A percentile compares a stretch with the other conserved stretches of the same genome.
These are phyloP conservation scores for Lactifluus subvellereus DNA, from an alignment of 768 basidiomycete species.

Conservation along the genomic window DNA sequence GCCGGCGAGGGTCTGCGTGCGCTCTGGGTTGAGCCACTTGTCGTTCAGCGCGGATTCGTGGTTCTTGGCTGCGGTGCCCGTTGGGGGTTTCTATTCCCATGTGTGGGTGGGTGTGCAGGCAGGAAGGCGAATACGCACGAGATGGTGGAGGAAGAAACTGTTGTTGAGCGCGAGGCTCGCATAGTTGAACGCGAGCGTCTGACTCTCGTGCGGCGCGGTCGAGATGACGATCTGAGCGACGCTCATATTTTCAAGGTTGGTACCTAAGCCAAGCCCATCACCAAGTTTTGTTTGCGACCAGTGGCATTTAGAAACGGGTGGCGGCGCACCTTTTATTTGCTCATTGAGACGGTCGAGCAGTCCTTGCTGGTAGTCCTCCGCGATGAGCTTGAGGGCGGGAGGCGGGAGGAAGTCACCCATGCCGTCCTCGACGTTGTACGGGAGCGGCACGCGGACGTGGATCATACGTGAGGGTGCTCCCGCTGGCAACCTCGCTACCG, in stretches of 20 bases:
- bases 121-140: constrained; percentile 49
- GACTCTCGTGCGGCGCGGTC: constrained; percentile 50
- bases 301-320: background rate
- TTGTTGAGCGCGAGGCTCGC: constrained; percentile 92
- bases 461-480: constrained; percentile 30
- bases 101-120: background rate
- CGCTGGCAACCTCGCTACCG: background rate
- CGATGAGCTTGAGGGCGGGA: constrained; percentile 60
- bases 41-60: constrained; percentile 34
- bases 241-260: constrained; percentile 47
- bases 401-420: constrained; percentile 77
- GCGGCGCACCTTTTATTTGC: constrained; percentile 59
- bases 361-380: constrained; percentile 82
- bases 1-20: constrained; percentile 34
- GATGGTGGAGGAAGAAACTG: constrained; percentile 82
- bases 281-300: constrained; percentile 11
- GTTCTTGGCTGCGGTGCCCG: constrained; percentile 25
- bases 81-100: constrained; percentile 32
- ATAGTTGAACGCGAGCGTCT: constrained; percentile 79
- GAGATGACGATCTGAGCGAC: constrained; percentile 70
- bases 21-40: constrained; percentile 9
- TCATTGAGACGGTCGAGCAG: constrained; percentile 72
- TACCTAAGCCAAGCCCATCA: constrained; percentile 37
- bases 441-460: constrained; percentile 50
- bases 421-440: constrained; percentile 65